These are phyloP conservation scores for Zasmidium angulare DNA, from an alignment of 2,329 filamentous ascomycete genomes.

Conservation along the genomic window DNA sequence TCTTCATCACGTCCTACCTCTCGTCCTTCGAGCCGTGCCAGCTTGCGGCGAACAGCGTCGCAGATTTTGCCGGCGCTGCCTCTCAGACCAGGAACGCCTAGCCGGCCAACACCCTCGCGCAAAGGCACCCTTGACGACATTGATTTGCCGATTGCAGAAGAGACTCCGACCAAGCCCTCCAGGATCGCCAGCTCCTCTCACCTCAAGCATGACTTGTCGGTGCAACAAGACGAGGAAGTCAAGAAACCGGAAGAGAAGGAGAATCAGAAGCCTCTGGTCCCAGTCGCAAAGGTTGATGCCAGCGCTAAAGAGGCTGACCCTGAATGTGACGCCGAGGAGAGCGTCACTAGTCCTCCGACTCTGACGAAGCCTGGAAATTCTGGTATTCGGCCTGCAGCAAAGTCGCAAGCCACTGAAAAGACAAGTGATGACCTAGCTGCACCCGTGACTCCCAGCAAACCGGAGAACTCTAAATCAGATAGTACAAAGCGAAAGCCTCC, in stretches of 20 bases:
- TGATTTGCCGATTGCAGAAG: conserved; percentile 13
- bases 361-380: background rate
- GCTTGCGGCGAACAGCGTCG: conserved; percentile 31
- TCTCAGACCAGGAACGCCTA: conserved; percentile 40
- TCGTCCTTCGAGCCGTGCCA: conserved; percentile 37
- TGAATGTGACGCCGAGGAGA: background rate
- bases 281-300: background rate
- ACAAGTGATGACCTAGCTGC: conserved; percentile 11
- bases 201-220: conserved; percentile 14
- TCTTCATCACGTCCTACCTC: conserved; percentile 26
- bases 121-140: conserved; percentile 22
- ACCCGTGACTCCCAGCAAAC: conserved; percentile 19
- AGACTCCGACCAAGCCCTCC: conserved; percentile 24
- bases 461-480: conserved; percentile 20
- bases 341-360: background rate
- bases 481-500: conserved; percentile 40
- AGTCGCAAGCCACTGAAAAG: conserved; percentile 14
- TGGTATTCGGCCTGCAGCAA: background rate
- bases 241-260: background rate
- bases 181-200: conserved; percentile 16
- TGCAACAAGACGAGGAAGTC: background rate
- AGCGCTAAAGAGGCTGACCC: background rate
- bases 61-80: conserved; percentile 41
- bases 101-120: conserved; percentile 32
- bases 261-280: background rate